These are phyloP conservation scores for Periconia macrospinosa DNA, from an alignment of 2,329 filamentous ascomycete genomes.

Conservation along the genomic window DNA sequence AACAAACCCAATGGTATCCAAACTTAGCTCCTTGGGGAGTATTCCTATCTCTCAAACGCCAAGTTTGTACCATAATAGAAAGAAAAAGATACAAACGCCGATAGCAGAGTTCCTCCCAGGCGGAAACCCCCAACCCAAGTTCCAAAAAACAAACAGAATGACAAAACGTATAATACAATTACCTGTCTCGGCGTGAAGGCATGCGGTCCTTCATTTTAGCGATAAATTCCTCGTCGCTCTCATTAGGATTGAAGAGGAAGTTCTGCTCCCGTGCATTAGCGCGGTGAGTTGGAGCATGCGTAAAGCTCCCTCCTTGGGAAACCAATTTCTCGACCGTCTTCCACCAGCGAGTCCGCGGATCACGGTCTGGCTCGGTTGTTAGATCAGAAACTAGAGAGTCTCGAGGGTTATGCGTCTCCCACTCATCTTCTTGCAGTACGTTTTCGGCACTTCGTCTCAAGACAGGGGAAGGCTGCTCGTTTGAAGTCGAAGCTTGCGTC, in stretches of 20 bases:
- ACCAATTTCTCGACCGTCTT: constrained; percentile 12
- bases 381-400: constrained; percentile 19
- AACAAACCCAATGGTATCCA: not conserved
- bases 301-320: not conserved
- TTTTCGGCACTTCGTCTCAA: not conserved
- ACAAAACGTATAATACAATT: not conserved
- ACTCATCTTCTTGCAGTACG: constrained; percentile 14
- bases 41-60: not conserved
- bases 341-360: constrained; percentile 23
- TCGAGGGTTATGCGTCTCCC: constrained; percentile 15
- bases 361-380: constrained; percentile 22
- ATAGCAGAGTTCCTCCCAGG: not conserved
- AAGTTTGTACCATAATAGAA: not conserved
- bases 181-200: constrained; percentile 1
- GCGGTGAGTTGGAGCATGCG: not conserved
- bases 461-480: constrained; percentile 9
- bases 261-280: constrained; percentile 11
- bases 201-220: constrained; percentile 16
- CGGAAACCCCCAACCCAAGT: not conserved
- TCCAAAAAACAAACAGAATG: not conserved
- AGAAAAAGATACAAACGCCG: not conserved
- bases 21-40: constrained; percentile 6
- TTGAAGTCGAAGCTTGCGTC: constrained; percentile 10
- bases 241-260: constrained; percentile 28
- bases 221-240: constrained; percentile 32